Conservation (phyloP, 148 eudicot species). For the Vaccinium darrowii region DNA sequence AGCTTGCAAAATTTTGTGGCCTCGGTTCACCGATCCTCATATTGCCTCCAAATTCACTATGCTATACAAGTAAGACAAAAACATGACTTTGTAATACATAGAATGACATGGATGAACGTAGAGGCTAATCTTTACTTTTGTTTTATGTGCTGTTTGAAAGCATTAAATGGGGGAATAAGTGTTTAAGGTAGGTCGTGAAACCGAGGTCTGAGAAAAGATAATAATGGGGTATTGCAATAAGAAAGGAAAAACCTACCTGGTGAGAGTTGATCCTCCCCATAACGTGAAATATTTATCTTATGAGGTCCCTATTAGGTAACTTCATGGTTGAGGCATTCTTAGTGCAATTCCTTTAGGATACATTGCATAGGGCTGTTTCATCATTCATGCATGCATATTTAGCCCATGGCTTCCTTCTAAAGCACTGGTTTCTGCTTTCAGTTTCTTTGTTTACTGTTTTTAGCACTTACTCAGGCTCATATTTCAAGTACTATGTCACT, state of each 20-base stretch:
- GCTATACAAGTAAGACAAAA: background rate
- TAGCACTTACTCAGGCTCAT: background rate
- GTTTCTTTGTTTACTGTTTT: background rate
- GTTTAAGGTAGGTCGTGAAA: background rate
- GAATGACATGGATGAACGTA: background rate
- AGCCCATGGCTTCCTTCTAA: background rate
- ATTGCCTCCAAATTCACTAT: background rate
- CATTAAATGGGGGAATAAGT: background rate
- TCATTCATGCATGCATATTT: background rate
- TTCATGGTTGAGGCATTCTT: background rate
- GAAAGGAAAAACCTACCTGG: background rate
- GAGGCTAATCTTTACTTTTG: background rate
- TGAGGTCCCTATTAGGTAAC: background rate
- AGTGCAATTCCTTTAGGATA: background rate
- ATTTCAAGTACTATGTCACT: background rate
- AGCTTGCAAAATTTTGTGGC: background rate
- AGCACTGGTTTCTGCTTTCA: conserved; percentile 9
- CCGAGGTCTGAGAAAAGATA: background rate
- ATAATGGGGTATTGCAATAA: background rate
- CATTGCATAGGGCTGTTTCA: background rate
- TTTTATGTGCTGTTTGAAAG: background rate
- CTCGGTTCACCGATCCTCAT: background rate
- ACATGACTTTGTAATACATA: background rate
- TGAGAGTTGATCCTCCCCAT: background rate
- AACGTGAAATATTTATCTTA: background rate